Conservation (phyloP, 2,329 filamentous ascomycete species). For the Hirsutella minnesotensis region DNA sequence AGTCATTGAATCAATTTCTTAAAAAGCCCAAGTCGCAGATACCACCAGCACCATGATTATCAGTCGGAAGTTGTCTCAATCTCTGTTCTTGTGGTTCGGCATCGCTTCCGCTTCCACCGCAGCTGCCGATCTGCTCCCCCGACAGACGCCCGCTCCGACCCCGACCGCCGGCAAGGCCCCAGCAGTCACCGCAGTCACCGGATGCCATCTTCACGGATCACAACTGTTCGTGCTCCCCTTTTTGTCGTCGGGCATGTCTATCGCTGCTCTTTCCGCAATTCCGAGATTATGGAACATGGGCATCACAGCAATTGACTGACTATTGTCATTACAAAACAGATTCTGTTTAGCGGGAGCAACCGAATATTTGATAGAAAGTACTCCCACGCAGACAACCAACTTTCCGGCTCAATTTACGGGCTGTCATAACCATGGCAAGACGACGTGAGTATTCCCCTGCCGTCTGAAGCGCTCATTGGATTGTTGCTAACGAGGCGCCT, state of each 20-base stretch:
- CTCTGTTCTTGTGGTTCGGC: conserved; percentile 8
- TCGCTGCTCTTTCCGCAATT: neutral
- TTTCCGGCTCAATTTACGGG: conserved; percentile 49
- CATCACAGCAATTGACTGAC: neutral
- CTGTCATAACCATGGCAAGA: conserved; percentile 49
- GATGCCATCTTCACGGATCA: conserved; percentile 28
- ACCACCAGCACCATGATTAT: neutral
- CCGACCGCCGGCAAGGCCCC: conserved; percentile 9
- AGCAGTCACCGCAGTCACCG: conserved; percentile 24
- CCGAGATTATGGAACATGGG: too few species aligned
- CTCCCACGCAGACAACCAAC: conserved; percentile 41
- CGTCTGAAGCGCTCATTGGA: neutral
- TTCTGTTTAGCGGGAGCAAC: conserved; percentile 30
- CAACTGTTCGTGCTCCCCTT: conserved; percentile 20
- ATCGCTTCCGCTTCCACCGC: conserved; percentile 6
- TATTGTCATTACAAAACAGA: conserved; percentile 14
- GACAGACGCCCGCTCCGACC: conserved; percentile 19
- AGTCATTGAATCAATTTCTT: too few species aligned
- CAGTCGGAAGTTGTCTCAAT: neutral
- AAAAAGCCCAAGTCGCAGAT: too few species aligned
- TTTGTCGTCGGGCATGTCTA: neutral
- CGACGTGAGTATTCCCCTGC: conserved; percentile 35
- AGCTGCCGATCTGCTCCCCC: conserved; percentile 12
- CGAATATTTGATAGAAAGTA: conserved; percentile 31
- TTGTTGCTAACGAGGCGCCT: neutral